Percentiles rank a stretch among this genome's conserved stretches.
Evolutionary conservation across 2,329 filamentous ascomycete genomes (phyloP).

Genomic region (Ophiostoma fasciatum): DNA sequence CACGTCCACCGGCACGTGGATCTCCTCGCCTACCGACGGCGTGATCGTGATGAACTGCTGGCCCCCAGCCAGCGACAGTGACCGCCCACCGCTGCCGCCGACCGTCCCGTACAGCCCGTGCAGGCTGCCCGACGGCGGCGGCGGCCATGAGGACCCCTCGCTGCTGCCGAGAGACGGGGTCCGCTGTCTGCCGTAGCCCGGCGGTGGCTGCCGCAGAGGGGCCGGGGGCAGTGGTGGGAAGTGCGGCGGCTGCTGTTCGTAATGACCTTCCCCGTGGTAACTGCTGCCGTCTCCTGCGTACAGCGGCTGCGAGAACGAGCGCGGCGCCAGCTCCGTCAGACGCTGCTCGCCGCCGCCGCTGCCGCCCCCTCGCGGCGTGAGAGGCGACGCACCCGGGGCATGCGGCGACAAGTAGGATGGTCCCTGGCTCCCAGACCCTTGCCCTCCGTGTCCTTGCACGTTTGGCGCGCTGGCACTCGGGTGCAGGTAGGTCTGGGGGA

Average conservation of each 20-base stretch:
- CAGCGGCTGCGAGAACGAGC: constrained; percentile 11
- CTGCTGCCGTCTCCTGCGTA: constrained; percentile 3
- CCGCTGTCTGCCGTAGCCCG: too few species aligned
- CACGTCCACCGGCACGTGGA: constrained; percentile 58
- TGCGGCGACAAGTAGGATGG: constrained; percentile 3
- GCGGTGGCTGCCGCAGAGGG: too few species aligned
- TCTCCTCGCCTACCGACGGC: constrained; percentile 25
- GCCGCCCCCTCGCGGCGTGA: too few species aligned
- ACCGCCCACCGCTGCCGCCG: neutral
- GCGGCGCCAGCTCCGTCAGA: constrained; percentile 8
- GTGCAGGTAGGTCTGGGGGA: constrained; percentile 2
- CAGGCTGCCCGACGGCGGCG: too few species aligned
- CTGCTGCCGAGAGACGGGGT: neutral
- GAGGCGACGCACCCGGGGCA: too few species aligned
- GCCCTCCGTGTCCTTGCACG: too few species aligned
- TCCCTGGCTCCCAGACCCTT: neutral
- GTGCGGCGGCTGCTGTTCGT: neutral
- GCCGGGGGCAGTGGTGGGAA: too few species aligned
- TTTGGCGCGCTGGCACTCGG: constrained; percentile 5
- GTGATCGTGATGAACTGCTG: constrained; percentile 19
- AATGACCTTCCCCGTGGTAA: too few species aligned
- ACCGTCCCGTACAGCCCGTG: too few species aligned
- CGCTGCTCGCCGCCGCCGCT: too few species aligned
- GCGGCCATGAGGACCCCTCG: too few species aligned
- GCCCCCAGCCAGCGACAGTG: constrained; percentile 14